These are phyloP conservation scores for Juglanconis juglandina DNA, from an alignment of 2,329 filamentous ascomycete species.

Conservation along the genomic window DNA sequence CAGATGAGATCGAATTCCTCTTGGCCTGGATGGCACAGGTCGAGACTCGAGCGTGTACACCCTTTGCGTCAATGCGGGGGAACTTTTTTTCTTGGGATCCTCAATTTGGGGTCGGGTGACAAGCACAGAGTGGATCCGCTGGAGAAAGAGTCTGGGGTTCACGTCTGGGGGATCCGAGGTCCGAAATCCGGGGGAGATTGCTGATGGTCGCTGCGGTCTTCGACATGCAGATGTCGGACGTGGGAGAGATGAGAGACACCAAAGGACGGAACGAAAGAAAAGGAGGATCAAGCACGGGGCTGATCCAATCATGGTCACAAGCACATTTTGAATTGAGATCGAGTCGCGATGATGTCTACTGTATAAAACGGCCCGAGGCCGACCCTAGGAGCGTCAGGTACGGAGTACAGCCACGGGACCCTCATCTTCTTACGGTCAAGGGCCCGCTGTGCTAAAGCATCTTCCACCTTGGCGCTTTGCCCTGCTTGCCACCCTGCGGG, in stretches of 20 bases:
- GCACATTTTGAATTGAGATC: conserved; percentile 2
- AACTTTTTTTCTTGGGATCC: not conserved
- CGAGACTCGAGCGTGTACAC: not conserved
- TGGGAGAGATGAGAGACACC: not conserved
- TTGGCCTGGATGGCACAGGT: not conserved
- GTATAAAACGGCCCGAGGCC: too few relatives aligned
- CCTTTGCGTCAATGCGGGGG: not conserved
- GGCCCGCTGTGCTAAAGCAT: too few relatives aligned
- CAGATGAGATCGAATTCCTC: too few relatives aligned
- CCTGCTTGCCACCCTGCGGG: too few relatives aligned
- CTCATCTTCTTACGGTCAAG: too few relatives aligned
- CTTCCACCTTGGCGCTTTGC: too few relatives aligned
- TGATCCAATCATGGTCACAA: conserved; percentile 4
- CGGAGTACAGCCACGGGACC: too few relatives aligned
- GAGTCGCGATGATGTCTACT: conserved; percentile 16
- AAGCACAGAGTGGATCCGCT: not conserved
- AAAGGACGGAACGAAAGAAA: not conserved
- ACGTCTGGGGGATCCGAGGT: too few relatives aligned
- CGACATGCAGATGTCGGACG: not conserved
- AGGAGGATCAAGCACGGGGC: not conserved
- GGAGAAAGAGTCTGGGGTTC: not conserved
- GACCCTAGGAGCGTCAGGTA: too few relatives aligned
- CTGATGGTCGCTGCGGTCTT: not conserved
- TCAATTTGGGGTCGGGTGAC: conserved; percentile 11
- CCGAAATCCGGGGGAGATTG: not conserved